phyloP scores from a whole-genome alignment of 805 yeast genomes.

The Jamesozyma spencerorum region DNA sequence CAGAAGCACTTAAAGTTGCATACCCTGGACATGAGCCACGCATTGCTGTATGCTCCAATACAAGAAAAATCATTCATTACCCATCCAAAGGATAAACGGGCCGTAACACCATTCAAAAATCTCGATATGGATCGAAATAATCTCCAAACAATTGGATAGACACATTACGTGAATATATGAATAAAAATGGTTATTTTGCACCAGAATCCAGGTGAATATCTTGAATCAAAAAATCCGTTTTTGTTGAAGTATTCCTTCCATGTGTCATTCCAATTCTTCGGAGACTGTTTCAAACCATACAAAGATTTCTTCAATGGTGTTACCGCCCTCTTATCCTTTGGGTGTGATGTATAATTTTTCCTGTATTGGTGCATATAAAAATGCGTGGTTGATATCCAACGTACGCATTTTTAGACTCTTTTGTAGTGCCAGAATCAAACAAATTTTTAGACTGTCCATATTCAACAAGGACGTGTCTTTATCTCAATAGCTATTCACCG shows the following conservation, averaged over 20 bases:
- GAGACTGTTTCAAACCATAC: slow-evolving; percentile 7
- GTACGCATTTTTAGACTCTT: background rate
- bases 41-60: slow-evolving; percentile 1
- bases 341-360: background rate
- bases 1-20: too few species aligned
- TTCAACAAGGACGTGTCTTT: background rate
- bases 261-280: slow-evolving; percentile 6
- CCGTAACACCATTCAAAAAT: slow-evolving; percentile 1
- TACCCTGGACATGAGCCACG: slow-evolving; percentile 4
- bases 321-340: background rate
- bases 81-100: background rate
- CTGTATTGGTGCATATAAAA: slow-evolving; percentile 1
- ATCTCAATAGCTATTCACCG: background rate
- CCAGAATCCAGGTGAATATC: slow-evolving; percentile 6
- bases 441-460: background rate
- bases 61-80: background rate
- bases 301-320: slow-evolving; percentile 3
- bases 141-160: slow-evolving; percentile 4
- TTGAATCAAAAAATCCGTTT: slow-evolving; percentile 1
- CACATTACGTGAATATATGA: background rate
- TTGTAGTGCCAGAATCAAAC: background rate
- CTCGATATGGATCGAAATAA: slow-evolving; percentile 6
- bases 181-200: too few species aligned
- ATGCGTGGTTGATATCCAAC: slow-evolving; percentile 1
- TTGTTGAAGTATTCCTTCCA: slow-evolving; percentile 3